phyloP scores from a whole-genome alignment of 495 filamentous ascomycete genomes.

The Penicillium malachiteum region DNA sequence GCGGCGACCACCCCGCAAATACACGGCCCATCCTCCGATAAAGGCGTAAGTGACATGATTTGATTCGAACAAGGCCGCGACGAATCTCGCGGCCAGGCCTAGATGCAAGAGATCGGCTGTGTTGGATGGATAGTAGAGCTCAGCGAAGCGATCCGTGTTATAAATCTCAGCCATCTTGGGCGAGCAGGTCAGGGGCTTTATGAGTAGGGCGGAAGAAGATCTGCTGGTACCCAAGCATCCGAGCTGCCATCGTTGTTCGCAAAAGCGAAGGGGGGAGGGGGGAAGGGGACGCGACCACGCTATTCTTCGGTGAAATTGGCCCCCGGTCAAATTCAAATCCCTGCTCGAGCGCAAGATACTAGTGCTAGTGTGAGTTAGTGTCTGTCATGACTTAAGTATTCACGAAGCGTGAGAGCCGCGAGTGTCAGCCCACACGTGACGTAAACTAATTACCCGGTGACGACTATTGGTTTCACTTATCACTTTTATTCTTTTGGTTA shows the following conservation, averaged over 20 bases:
- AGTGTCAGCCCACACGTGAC: slow-evolving; percentile 1
- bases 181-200: slow-evolving; percentile 2
- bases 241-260: slow-evolving; percentile 4
- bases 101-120: slow-evolving; percentile 23
- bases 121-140: slow-evolving; percentile 26
- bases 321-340: slow-evolving; percentile 7
- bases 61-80: slow-evolving; percentile 20
- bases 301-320: slow-evolving; percentile 7
- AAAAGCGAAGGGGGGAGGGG: not conserved
- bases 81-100: slow-evolving; percentile 21
- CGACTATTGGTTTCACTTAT: not conserved
- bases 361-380: not conserved
- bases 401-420: not conserved
- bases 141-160: slow-evolving; percentile 24
- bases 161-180: slow-evolving; percentile 25
- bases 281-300: not conserved
- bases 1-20: slow-evolving; percentile 19
- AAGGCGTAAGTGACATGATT: slow-evolving; percentile 23
- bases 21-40: slow-evolving; percentile 24
- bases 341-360: not conserved
- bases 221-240: slow-evolving; percentile 2
- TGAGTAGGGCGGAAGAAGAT: not conserved
- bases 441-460: not conserved
- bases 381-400: not conserved
- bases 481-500: not conserved